Conservation (phyloP, 2,329 filamentous ascomycete species). For the Fonsecaea pugnacius region DNA sequence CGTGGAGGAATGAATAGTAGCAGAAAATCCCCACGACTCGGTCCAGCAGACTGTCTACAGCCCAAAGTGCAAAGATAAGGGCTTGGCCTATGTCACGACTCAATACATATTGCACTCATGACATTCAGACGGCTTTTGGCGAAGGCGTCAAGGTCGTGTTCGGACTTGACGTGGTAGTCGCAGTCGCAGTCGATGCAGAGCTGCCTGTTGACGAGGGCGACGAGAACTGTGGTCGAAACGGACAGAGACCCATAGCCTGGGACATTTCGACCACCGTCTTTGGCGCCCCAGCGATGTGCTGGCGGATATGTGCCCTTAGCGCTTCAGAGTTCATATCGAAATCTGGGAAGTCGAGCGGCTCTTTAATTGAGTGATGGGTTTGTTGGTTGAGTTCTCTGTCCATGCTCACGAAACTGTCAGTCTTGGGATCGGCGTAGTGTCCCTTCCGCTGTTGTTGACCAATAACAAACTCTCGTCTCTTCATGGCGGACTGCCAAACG, state of each 20-base stretch:
- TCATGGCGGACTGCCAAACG: slow-evolving; percentile 29
- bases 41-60: neutral
- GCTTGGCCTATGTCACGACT: neutral
- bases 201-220: neutral
- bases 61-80: neutral
- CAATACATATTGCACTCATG: neutral
- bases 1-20: neutral
- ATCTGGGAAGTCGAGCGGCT: neutral
- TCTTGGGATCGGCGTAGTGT: slow-evolving; percentile 2
- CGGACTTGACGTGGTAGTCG: neutral
- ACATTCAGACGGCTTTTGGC: neutral
- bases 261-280: slow-evolving; percentile 23
- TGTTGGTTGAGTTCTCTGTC: neutral
- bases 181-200: neutral
- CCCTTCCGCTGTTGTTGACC: slow-evolving; percentile 3
- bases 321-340: slow-evolving; percentile 8
- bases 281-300: slow-evolving; percentile 28
- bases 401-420: neutral
- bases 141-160: neutral
- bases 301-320: slow-evolving; percentile 15
- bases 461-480: slow-evolving; percentile 22
- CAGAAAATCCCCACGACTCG: neutral
- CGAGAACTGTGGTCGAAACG: slow-evolving; percentile 17
- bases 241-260: slow-evolving; percentile 28
- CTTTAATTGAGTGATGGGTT: neutral